Conservation (phyloP, 2,329 filamentous ascomycete genomes). For the Podosphaera xanthii region DNA sequence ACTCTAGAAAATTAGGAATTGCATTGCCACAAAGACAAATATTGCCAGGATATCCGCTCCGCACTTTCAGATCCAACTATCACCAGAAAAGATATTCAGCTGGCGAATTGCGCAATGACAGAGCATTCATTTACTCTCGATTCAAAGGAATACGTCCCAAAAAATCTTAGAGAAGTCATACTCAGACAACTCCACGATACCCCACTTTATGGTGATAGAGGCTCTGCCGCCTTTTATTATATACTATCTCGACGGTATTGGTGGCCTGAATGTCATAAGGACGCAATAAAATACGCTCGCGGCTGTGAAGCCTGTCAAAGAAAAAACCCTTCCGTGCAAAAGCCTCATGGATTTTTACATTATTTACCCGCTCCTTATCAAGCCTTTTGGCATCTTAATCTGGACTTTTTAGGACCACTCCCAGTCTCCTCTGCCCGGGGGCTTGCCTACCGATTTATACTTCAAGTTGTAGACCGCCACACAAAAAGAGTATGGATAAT, state of each 20-base stretch:
- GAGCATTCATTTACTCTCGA: background rate
- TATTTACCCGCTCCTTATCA: background rate
- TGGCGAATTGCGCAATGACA: background rate
- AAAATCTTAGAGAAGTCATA: no score
- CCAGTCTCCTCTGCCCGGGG: background rate
- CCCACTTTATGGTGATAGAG: no score
- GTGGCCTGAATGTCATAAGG: no score
- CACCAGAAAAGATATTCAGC: background rate
- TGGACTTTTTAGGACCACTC: background rate
- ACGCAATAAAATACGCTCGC: background rate
- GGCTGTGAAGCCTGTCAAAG: background rate
- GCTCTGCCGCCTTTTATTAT: no score
- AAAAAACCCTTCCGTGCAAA: background rate
- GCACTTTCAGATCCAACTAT: background rate
- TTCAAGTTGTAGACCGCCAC: no score
- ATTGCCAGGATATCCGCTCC: background rate
- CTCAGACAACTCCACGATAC: no score
- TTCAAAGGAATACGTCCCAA: background rate
- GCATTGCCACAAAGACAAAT: background rate
- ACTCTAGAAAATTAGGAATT: background rate
- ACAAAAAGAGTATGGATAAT: no score
- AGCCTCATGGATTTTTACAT: background rate
- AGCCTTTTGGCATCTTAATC: background rate
- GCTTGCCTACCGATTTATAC: no score
- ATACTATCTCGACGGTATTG: no score